Evolutionary conservation across 2,329 filamentous ascomycete species (phyloP).

Genomic region (Cadophora sp.): DNA sequence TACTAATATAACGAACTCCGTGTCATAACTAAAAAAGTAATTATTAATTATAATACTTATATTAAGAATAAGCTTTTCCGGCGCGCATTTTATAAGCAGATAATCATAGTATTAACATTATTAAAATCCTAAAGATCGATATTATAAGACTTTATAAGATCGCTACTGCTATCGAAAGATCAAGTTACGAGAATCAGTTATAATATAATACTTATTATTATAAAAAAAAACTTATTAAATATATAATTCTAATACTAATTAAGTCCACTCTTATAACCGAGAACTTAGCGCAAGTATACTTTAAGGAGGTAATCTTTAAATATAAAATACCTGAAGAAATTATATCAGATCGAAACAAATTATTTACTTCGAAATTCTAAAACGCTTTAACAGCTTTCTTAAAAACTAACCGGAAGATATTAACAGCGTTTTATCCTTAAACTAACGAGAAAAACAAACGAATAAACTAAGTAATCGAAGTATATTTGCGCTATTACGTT

Average conservation of each 20-base stretch:
- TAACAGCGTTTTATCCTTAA: not conserved
- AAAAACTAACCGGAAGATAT: not conserved
- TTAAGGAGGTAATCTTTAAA: not conserved
- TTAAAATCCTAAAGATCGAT: not conserved
- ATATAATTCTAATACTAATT: not conserved
- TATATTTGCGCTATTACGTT: not conserved
- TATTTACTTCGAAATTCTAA: not conserved
- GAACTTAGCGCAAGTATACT: not conserved
- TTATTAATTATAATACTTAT: not conserved
- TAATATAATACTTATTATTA: not conserved
- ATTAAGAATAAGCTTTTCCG: not conserved
- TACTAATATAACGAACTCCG: not conserved
- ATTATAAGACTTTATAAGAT: not conserved
- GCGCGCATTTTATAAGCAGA: not conserved
- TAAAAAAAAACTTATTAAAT: not conserved
- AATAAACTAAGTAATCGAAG: not conserved
- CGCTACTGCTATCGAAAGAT: not conserved
- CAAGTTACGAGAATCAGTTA: not conserved
- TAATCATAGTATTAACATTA: not conserved
- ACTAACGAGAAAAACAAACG: not conserved
- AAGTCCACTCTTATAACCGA: not conserved
- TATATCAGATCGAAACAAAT: not conserved
- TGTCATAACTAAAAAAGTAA: not conserved
- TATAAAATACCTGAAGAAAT: not conserved
- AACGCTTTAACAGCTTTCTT: not conserved